Percentiles rank a stretch among this genome's conserved stretches.
phyloP scores from a whole-genome alignment of 2,329 filamentous ascomycete genomes.

The Penicillium sp. region DNA sequence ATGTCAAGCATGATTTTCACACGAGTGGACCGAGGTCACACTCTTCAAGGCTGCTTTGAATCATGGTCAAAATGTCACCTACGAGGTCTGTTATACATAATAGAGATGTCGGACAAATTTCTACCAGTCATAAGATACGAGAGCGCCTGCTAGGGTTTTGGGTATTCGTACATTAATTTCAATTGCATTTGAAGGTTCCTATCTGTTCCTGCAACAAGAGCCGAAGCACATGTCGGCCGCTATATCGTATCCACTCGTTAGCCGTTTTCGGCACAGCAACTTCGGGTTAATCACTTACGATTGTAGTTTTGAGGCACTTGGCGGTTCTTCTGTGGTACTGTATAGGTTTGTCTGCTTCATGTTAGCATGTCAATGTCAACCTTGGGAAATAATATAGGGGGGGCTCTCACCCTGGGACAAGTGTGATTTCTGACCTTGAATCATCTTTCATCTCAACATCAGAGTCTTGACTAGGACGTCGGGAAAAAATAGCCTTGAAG shows the following conservation, averaged over 20 bases:
- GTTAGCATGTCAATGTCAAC: not conserved
- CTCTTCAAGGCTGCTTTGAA: not conserved
- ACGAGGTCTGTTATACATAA: not conserved
- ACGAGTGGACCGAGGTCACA: not conserved
- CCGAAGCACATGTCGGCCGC: slow-evolving; percentile 22
- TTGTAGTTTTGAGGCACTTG: not conserved
- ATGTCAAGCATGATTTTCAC: not conserved
- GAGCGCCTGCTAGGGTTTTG: not conserved
- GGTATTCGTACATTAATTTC: not conserved
- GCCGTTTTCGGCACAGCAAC: not conserved
- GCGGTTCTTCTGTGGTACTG: not conserved
- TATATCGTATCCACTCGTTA: not conserved
- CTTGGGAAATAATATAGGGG: not conserved
- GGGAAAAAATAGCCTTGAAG: slow-evolving; percentile 4
- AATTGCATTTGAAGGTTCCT: not conserved
- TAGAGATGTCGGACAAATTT: not conserved
- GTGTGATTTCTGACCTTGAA: slow-evolving; percentile 4
- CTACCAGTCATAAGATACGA: not conserved
- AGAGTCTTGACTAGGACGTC: not conserved
- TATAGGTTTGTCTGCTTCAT: not conserved
- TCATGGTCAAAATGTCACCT: not conserved
- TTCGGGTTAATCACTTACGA: not conserved
- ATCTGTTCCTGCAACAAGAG: slow-evolving; percentile 16
- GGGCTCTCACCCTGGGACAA: not conserved
- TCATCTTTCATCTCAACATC: not conserved